These are phyloP conservation scores for Fusarium sambucinum DNA, from an alignment of 2,329 filamentous ascomycete genomes.

Conservation along the genomic window DNA sequence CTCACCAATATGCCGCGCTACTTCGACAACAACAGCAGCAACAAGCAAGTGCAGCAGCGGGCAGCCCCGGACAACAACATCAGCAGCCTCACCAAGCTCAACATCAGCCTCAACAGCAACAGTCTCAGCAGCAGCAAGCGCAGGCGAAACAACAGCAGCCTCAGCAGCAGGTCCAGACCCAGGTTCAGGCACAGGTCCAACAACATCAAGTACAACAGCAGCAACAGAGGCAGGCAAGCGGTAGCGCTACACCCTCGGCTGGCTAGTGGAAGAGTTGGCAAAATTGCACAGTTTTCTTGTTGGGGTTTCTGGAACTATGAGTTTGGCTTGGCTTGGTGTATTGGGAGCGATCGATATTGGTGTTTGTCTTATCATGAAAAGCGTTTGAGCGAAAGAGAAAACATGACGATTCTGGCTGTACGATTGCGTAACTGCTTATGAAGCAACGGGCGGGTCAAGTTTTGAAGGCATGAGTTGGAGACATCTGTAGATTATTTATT, in stretches of 20 bases:
- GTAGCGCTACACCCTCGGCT: constrained; percentile 56
- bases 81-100: constrained; percentile 47
- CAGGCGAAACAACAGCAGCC: constrained; percentile 37
- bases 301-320: constrained; percentile 27
- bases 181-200: constrained; percentile 16
- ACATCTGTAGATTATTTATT: constrained; percentile 40
- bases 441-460: constrained; percentile 28
- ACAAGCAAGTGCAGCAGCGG: constrained; percentile 52
- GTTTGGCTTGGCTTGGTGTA: constrained; percentile 18
- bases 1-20: constrained; percentile 70
- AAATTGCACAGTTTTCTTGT: constrained; percentile 15
- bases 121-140: constrained; percentile 28
- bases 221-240: constrained; percentile 53
- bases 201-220: constrained; percentile 29
- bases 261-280: constrained; percentile 36
- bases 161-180: constrained; percentile 33
- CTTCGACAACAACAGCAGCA: constrained; percentile 69
- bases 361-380: constrained; percentile 37
- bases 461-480: constrained; percentile 25
- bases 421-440: constrained; percentile 30
- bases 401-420: constrained; percentile 27
- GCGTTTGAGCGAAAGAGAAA: constrained; percentile 31
- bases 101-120: constrained; percentile 29
- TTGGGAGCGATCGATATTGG: constrained; percentile 23
- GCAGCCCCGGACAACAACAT: constrained; percentile 48